Percentiles rank a stretch among this genome's conserved stretches.
These are phyloP conservation scores for Ceratocystis albifundus DNA, from an alignment of 2,329 filamentous ascomycete species.

Conservation along the genomic window DNA sequence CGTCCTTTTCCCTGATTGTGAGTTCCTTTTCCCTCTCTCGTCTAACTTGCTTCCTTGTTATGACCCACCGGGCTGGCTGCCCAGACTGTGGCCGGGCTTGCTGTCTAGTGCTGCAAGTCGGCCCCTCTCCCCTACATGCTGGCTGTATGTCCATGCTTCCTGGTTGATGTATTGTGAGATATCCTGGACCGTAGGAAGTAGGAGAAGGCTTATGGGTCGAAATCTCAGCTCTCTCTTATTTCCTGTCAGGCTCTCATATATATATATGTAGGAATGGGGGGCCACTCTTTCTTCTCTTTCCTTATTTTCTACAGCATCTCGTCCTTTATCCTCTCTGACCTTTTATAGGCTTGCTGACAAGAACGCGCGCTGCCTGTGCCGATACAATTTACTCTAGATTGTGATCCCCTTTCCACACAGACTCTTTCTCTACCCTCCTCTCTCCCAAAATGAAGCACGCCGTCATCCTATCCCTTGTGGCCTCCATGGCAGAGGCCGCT, in stretches of 20 bases:
- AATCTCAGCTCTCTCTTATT: background rate
- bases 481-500: slow-evolving; percentile 21
- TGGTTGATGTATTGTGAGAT: background rate
- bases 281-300: slow-evolving; percentile 5
- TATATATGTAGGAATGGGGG: background rate
- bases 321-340: background rate
- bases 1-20: background rate
- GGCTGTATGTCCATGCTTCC: background rate
- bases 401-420: background rate
- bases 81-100: background rate
- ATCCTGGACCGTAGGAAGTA: background rate
- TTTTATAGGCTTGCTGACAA: slow-evolving; percentile 9
- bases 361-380: slow-evolving; percentile 4
- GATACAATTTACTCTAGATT: background rate
- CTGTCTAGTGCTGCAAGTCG: background rate
- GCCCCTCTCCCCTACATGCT: background rate
- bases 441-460: slow-evolving; percentile 22
- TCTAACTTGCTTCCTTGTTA: background rate
- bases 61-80: background rate
- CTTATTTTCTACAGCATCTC: background rate
- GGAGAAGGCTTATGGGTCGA: background rate
- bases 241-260: background rate
- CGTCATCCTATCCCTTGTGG: slow-evolving; percentile 20
- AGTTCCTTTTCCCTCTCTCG: background rate
- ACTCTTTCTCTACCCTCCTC: background rate